Conservation (phyloP, 1,284 basidiomycete genomes). For the Amylostereum areolatum region DNA sequence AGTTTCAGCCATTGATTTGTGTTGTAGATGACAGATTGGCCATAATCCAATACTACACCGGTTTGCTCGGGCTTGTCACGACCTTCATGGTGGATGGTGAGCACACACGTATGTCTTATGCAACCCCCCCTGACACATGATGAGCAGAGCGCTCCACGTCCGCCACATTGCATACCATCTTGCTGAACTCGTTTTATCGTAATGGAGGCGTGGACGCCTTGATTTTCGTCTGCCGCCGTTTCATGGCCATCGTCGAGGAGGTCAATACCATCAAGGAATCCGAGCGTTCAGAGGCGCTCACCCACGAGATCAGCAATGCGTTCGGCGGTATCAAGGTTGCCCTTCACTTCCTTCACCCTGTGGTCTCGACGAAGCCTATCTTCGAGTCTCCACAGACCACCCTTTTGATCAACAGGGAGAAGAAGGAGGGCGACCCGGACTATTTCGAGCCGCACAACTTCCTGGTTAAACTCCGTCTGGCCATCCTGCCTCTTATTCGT, state of each 20-base stretch:
- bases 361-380: conserved; percentile 76
- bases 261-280: conserved; percentile 42
- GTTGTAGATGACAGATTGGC: conserved; percentile 45
- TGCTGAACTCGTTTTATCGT: conserved; percentile 72
- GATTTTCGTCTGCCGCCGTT: conserved; percentile 53
- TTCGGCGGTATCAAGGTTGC: conserved; percentile 80
- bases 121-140: conserved; percentile 7
- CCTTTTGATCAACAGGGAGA: conserved; percentile 69
- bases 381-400: conserved; percentile 84
- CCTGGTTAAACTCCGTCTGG: conserved; percentile 75
- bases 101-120: conserved; percentile 13
- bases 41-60: conserved; percentile 66
- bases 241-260: conserved; percentile 53
- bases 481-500: conserved; percentile 62
- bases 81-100: conserved; percentile 82
- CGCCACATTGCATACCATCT: conserved; percentile 76
- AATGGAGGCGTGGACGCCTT: conserved; percentile 70
- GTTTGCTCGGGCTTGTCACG: conserved; percentile 70
- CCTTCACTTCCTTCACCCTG: conserved; percentile 70
- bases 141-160: conserved; percentile 64
- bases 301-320: conserved; percentile 67
- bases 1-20: too few species aligned
- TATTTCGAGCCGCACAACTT: conserved; percentile 86
- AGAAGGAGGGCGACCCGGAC: conserved; percentile 65
- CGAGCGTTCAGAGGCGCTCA: conserved; percentile 49